Percentiles rank a stretch among this genome's conserved stretches.
Evolutionary conservation across 2,329 filamentous ascomycete genomes (phyloP).

Genomic region (Claviceps capensis): DNA sequence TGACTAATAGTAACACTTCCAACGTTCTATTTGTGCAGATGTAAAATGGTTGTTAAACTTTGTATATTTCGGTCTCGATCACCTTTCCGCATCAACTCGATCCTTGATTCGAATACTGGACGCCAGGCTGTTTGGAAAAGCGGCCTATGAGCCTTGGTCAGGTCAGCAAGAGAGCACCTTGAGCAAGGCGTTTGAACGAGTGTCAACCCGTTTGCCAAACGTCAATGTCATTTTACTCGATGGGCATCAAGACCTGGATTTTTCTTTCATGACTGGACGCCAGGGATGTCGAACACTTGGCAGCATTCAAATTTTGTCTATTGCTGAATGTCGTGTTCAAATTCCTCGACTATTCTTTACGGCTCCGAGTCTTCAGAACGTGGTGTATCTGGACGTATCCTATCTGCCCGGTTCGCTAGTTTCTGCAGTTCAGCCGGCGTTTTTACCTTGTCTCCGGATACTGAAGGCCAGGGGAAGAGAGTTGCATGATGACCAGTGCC

Average conservation of each 20-base stretch:
- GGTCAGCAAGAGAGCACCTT: conserved; percentile 21
- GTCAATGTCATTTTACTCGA: conserved; percentile 35
- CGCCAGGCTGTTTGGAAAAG: conserved; percentile 28
- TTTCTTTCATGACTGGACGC: conserved; percentile 19
- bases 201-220: conserved; percentile 27
- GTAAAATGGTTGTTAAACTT: conserved; percentile 35
- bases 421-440: conserved; percentile 18
- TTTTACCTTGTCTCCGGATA: conserved; percentile 34
- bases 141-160: conserved; percentile 27
- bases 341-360: conserved; percentile 28
- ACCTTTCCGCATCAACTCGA: conserved; percentile 24
- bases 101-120: conserved; percentile 33
- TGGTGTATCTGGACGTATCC: conserved; percentile 42
- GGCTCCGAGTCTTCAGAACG: conserved; percentile 19
- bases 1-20: background rate
- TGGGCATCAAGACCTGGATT: conserved; percentile 30
- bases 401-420: conserved; percentile 31
- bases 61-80: conserved; percentile 24
- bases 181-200: conserved; percentile 24
- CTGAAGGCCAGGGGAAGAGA: conserved; percentile 36
- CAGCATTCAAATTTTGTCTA: conserved; percentile 27
- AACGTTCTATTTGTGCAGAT: conserved; percentile 22
- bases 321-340: conserved; percentile 26
- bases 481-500: conserved; percentile 25
- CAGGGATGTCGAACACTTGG: background rate